phyloP scores from a whole-genome alignment of 805 yeast genomes.

The Soucietia sequanensis region DNA sequence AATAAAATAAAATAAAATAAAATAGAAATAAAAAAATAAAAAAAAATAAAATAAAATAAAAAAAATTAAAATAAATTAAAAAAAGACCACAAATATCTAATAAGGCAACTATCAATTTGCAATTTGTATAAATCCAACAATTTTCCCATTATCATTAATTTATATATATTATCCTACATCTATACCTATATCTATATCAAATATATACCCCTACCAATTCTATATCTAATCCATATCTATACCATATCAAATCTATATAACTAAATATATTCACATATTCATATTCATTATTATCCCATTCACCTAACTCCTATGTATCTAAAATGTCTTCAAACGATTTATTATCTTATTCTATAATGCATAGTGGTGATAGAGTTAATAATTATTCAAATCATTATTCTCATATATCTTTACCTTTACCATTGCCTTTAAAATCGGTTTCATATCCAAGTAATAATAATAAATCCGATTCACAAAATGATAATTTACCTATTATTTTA shows the following conservation, averaged over 20 bases:
- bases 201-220: too few relatives aligned
- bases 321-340: constrained; percentile 33
- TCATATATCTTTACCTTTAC: constrained; percentile 4
- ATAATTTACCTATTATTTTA: neutral
- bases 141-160: too few relatives aligned
- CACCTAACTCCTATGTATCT: constrained; percentile 5
- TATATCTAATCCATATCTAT: too few relatives aligned
- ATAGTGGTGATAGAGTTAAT: constrained; percentile 17
- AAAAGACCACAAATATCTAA: too few relatives aligned
- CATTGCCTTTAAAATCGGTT: constrained; percentile 4
- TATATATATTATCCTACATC: too few relatives aligned
- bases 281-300: too few relatives aligned
- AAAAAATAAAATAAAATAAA: constrained; percentile 1
- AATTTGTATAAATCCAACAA: too few relatives aligned
- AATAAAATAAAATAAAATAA: constrained; percentile 3
- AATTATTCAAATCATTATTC: neutral
- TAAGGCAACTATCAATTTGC: too few relatives aligned
- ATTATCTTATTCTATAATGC: constrained; percentile 40
- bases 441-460: neutral
- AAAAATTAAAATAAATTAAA: neutral
- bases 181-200: too few relatives aligned
- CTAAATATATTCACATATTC: too few relatives aligned
- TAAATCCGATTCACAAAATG: too few relatives aligned
- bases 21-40: constrained; percentile 4
- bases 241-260: too few relatives aligned